A percentile compares a stretch with the other conserved stretches of the same genome.
These are phyloP conservation scores for Byssothecium circinans DNA, from an alignment of 2,329 filamentous ascomycete species.

Conservation along the genomic window DNA sequence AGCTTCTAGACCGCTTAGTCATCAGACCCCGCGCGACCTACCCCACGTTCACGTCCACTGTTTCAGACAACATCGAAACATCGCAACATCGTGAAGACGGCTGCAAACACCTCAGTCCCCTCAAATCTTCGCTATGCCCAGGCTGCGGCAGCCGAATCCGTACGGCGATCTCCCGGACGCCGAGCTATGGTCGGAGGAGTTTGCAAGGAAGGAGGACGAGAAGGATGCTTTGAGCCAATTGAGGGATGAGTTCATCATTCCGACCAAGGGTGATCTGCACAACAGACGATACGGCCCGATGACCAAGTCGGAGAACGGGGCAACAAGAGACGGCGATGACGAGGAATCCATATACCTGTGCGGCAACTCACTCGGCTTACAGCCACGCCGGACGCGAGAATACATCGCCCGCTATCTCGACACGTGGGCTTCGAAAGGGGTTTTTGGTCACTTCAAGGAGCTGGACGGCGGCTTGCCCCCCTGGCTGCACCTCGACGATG, in stretches of 20 bases:
- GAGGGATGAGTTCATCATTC: slow-evolving; percentile 74
- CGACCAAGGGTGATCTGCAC: slow-evolving; percentile 70
- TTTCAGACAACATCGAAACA: neutral
- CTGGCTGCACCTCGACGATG: slow-evolving; percentile 79
- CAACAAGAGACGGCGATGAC: slow-evolving; percentile 7
- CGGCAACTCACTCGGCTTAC: slow-evolving; percentile 85
- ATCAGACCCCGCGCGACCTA: slow-evolving; percentile 3
- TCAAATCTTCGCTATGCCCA: slow-evolving; percentile 22
- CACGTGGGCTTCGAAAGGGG: slow-evolving; percentile 82
- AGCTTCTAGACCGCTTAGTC: slow-evolving; percentile 2
- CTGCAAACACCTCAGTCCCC: slow-evolving; percentile 3
- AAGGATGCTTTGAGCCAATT: slow-evolving; percentile 44
- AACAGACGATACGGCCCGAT: slow-evolving; percentile 53
- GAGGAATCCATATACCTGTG: slow-evolving; percentile 74
- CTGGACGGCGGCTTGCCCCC: slow-evolving; percentile 68
- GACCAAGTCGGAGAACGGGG: slow-evolving; percentile 2
- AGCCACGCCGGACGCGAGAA: slow-evolving; percentile 68
- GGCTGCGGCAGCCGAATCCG: slow-evolving; percentile 22
- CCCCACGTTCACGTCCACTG: slow-evolving; percentile 11
- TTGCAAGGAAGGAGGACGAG: slow-evolving; percentile 38
- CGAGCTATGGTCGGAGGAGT: slow-evolving; percentile 34
- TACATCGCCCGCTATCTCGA: slow-evolving; percentile 74
- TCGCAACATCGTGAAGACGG: too few relatives aligned
- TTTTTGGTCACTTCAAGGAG: slow-evolving; percentile 77
- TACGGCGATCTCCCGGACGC: slow-evolving; percentile 21